Evolutionary conservation across 129 eudicot genomes (phyloP), one percentile per base, ranked within the genome.

Genomic region (Dittrichia graveolens): DNA sequence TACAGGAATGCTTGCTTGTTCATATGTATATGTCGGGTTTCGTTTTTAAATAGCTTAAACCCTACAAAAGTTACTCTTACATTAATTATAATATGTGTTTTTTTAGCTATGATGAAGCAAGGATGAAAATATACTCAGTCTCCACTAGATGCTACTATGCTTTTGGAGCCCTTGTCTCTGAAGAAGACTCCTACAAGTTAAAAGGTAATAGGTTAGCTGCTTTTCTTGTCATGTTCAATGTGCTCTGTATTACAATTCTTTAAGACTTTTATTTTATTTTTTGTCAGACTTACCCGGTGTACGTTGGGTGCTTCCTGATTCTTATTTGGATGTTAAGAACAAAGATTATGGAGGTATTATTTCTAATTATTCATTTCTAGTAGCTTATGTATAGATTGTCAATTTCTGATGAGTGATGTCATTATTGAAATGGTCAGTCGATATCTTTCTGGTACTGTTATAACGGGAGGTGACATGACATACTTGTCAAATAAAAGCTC

Each of bases 261-360:
- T 47, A 3, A 0, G 24, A 31, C 18, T 55, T 5, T 4, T 0
- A 1, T 42, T 44, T 54, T 3, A 8, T 75, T 2, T 6, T 73
- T 31, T 40, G 5, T 71, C 83, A 94, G 98, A 94, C 24, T 9
- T 90, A 48, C 87, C 88, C 12, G 77, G 79, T 1, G 96, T 94
- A 61, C 84, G 95, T 4, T 94, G 98, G 98, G 98, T 94, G 83
- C 95, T 94, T 35, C 98, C 98, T 47, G 98, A 94, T 75, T 94
- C 98, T 6, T 94, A 94, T 78, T 64, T 94, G 79, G 96, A 94
- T 86, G 98, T 90, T 6, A 84, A 43, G 74, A 94, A 94, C 69
- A 94, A 94, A 69, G 96, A 90, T 75, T 94, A 94, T 15, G 98
- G 96, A 88, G 98, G 98, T 89, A 87, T 69, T 24, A 7, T 4